These are phyloP conservation scores for Taxillus chinensis DNA, from an alignment of 164 flowering plant genomes.

Conservation along the genomic window DNA sequence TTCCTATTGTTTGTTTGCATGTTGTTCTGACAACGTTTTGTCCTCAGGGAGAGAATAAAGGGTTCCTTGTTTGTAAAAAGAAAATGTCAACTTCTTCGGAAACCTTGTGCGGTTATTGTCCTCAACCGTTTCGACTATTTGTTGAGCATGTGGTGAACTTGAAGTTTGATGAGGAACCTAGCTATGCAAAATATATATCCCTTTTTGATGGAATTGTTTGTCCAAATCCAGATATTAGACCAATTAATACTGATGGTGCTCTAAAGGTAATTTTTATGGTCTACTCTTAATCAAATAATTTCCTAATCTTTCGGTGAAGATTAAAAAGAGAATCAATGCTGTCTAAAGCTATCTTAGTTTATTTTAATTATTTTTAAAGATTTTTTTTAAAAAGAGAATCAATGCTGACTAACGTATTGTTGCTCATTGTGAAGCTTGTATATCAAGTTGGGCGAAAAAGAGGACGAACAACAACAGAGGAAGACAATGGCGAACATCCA, in stretches of 20 bases:
- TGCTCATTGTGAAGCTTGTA: conserved; percentile 46
- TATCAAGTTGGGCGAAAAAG: conserved; percentile 91
- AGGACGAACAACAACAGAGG: conserved; percentile 67
- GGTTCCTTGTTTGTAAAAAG: conserved; percentile 87
- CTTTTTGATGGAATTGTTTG: conserved; percentile 87
- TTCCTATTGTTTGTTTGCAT: not conserved
- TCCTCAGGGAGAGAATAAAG: conserved; percentile 88
- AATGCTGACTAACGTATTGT: not conserved
- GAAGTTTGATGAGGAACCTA: conserved; percentile 94
- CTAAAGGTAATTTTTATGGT: conserved; percentile 48
- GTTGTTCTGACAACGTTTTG: conserved; percentile 3
- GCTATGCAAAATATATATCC: conserved; percentile 83
- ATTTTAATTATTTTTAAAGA: too few relatives aligned
- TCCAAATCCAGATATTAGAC: conserved; percentile 79
- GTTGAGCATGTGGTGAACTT: conserved; percentile 76
- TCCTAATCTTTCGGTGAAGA: too few relatives aligned
- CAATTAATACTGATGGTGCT: conserved; percentile 90
- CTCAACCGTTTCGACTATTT: conserved; percentile 74
- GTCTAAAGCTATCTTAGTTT: too few relatives aligned
- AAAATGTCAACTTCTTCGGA: conserved; percentile 94
- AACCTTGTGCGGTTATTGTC: conserved; percentile 68
- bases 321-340: too few relatives aligned
- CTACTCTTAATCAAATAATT: not conserved
- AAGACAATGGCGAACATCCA: conserved; percentile 82
- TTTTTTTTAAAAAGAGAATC: too few relatives aligned